phyloP scores from a whole-genome alignment of 345 rosid species.

The Salix suchowensis region DNA sequence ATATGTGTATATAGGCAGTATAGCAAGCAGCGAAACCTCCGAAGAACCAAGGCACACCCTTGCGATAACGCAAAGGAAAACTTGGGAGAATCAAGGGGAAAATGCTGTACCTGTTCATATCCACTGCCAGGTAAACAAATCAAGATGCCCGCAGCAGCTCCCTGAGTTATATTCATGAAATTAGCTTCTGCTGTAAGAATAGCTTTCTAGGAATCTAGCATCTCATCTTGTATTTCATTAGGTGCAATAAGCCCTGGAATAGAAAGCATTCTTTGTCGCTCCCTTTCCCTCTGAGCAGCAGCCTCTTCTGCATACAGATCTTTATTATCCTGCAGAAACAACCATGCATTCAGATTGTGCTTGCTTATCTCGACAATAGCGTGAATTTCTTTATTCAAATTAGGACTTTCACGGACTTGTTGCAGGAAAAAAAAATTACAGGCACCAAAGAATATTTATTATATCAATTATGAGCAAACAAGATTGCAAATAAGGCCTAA shows the following conservation, averaged over 20 bases:
- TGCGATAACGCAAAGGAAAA: constrained; percentile 5
- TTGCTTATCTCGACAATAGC: background rate
- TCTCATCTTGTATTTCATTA: constrained; percentile 71
- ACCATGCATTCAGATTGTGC: background rate
- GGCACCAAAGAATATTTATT: too few species aligned
- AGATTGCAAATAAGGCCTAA: too few species aligned
- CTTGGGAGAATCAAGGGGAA: constrained; percentile 7
- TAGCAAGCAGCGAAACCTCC: constrained; percentile 19
- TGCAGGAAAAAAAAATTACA: too few species aligned
- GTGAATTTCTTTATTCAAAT: too few species aligned
- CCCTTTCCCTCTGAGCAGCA: constrained; percentile 67
- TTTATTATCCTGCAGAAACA: constrained; percentile 55
- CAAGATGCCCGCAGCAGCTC: constrained; percentile 16
- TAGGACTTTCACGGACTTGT: too few species aligned
- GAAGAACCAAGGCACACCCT: constrained; percentile 10
- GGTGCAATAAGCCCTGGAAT: constrained; percentile 79
- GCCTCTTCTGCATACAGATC: constrained; percentile 80
- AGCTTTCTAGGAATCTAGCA: constrained; percentile 61
- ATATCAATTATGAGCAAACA: too few species aligned
- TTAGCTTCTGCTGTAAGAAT: constrained; percentile 22
- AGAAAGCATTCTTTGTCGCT: constrained; percentile 65
- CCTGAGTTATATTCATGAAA: constrained; percentile 22
- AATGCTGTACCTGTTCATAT: constrained; percentile 25
- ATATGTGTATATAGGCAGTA: background rate
- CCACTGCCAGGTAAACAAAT: constrained; percentile 13